Base-by-base conservation (phyloP, 139 green algal species). In the Asterochloris sp. region DNA sequence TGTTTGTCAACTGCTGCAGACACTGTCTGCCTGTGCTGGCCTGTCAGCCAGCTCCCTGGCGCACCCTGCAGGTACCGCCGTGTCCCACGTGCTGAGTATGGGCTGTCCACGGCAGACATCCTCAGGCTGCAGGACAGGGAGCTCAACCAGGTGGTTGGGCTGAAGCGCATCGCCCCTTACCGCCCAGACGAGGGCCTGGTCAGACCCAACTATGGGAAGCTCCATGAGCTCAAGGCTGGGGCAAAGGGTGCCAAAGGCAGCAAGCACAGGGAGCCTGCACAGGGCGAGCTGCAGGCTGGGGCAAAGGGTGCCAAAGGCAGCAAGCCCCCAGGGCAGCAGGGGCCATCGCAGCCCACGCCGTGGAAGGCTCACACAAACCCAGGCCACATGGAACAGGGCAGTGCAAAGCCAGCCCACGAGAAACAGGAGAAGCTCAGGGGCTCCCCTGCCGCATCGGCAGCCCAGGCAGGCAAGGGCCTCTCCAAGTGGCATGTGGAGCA, bases 121-220 rank as follows among this genome's bases (percentile, higher is more conserved):
- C 87, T 99, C 69, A 74, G 10, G 0, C 79, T 95, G 76, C 79
- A 90, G 21, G 95, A 98, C 85, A 93, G 90, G 80, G 90, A 98
- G 66, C 91, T 98, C 17, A 96, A 91, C 80, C 86, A 93, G 82
- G 82, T 98, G 16, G 91, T 97, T 67, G 95, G 93, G 10, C 78
- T 99, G 14, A 95, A 94, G 82, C 86, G 85, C 75, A 83, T 99
- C 76, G 94, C 96, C 13, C 95, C 96, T 26, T 99, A 99, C 85
- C 84, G 92, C 24, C 89, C 94, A 8, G 89, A 92, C 38, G 62
- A 74, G 12, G 74, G 69, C 71, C 83, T 82, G 71, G 67, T 86
- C 73, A 73, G 88, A 14, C 88, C 89, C 47, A 94, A 93, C 85
- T 92, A 63, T 23, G 76, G 29, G 23, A 88, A 85, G 76, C 66